A percentile compares a stretch with the other conserved stretches of the same genome.
Evolutionary conservation across 331 rosid species (phyloP).

Genomic region (Quercus tomentella): DNA sequence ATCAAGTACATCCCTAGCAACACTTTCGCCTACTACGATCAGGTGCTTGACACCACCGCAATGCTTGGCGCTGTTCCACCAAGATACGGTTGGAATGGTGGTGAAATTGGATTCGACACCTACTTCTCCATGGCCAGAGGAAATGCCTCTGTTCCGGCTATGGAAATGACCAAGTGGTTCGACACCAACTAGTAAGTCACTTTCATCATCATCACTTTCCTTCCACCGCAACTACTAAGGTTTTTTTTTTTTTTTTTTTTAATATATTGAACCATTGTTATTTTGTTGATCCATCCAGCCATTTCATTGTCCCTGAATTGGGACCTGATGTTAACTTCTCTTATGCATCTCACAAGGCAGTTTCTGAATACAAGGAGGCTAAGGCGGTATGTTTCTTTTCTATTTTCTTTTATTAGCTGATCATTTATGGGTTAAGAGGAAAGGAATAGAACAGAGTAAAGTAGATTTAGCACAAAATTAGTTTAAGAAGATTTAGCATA

Average conservation of each 20-base stretch:
- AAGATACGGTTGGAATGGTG: conserved; percentile 85
- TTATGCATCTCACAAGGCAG: conserved; percentile 97
- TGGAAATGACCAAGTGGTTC: conserved; percentile 99
- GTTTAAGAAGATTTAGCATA: too few relatives aligned
- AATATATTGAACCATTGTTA: conserved; percentile 3
- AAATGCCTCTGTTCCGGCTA: conserved; percentile 91
- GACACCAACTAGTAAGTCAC: conserved; percentile 96
- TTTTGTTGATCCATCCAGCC: conserved; percentile 59
- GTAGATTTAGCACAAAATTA: too few relatives aligned
- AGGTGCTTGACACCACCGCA: conserved; percentile 83
- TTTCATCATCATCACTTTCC: too few relatives aligned
- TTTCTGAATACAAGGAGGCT: conserved; percentile 94
- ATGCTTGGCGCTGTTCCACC: conserved; percentile 91
- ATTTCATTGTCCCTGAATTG: conserved; percentile 94
- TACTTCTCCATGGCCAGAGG: conserved; percentile 99
- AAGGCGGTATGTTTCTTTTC: conserved; percentile 68
- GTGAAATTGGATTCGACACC: conserved; percentile 82
- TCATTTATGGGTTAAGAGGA: neutral
- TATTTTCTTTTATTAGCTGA: neutral
- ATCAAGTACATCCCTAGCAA: conserved; percentile 96
- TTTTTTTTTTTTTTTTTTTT: neutral
- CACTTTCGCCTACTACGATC: conserved; percentile 85
- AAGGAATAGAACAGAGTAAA: too few relatives aligned
- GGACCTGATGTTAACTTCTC: conserved; percentile 83
- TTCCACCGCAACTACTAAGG: neutral